These are phyloP conservation scores for Fusarium sp. DNA, from an alignment of 2,329 filamentous ascomycete genomes.

Conservation along the genomic window DNA sequence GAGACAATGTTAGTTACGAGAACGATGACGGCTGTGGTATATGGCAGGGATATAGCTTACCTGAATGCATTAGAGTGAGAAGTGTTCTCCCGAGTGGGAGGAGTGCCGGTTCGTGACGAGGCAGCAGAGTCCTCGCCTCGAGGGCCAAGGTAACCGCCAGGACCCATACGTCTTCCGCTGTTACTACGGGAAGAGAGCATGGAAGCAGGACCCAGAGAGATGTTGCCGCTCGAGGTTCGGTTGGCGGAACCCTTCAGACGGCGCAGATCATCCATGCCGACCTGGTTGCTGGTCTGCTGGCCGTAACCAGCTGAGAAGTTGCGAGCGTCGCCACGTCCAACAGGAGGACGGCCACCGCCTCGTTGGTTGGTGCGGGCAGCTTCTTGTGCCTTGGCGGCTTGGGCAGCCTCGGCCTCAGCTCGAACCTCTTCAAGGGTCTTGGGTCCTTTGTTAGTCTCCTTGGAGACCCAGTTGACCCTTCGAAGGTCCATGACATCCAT, in stretches of 20 bases:
- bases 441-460: slow-evolving; percentile 91
- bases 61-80: slow-evolving; percentile 92
- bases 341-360: slow-evolving; percentile 74
- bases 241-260: slow-evolving; percentile 76
- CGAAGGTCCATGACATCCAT: slow-evolving; percentile 93
- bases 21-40: not conserved
- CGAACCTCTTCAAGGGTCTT: slow-evolving; percentile 96
- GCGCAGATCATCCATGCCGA: slow-evolving; percentile 90
- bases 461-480: slow-evolving; percentile 80
- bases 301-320: slow-evolving; percentile 80
- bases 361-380: slow-evolving; percentile 69
- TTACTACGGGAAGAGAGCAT: slow-evolving; percentile 91
- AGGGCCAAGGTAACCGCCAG: slow-evolving; percentile 76
- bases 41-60: slow-evolving; percentile 63
- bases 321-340: slow-evolving; percentile 88
- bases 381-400: slow-evolving; percentile 85
- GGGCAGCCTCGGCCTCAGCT: slow-evolving; percentile 80
- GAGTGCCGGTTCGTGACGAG: slow-evolving; percentile 90
- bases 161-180: slow-evolving; percentile 84
- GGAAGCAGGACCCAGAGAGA: slow-evolving; percentile 82
- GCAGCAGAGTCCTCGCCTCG: slow-evolving; percentile 85
- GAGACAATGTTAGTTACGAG: slow-evolving; percentile 5
- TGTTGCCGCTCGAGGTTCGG: slow-evolving; percentile 70
- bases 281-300: slow-evolving; percentile 80
- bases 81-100: slow-evolving; percentile 69